phyloP scores from a whole-genome alignment of 169 alveolate genomes.

The Besnoitia besnoiti region DNA sequence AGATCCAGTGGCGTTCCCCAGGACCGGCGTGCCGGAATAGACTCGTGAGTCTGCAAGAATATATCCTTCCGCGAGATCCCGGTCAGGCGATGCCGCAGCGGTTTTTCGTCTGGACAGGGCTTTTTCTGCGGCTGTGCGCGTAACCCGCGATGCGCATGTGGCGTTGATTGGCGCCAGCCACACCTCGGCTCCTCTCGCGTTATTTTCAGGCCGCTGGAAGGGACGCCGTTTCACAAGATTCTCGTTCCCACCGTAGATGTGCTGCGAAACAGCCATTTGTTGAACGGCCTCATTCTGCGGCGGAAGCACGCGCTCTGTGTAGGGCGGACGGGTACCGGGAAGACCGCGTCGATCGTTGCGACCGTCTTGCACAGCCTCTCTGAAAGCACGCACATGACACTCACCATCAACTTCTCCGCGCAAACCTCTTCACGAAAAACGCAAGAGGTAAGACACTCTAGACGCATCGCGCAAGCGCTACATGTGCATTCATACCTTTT shows the following conservation, averaged over 20 bases:
- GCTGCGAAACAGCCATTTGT: slow-evolving; percentile 83
- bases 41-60: no score
- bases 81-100: no score
- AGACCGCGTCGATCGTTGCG: slow-evolving; percentile 89
- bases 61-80: no score
- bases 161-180: no score
- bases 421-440: slow-evolving; percentile 85
- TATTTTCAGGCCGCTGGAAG: slow-evolving; percentile 79
- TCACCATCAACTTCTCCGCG: slow-evolving; percentile 91
- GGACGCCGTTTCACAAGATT: slow-evolving; percentile 87
- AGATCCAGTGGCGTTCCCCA: no score
- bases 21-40: no score
- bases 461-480: no score
- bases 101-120: no score
- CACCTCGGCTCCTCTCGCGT: no score
- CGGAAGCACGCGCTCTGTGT: slow-evolving; percentile 84
- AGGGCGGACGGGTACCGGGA: slow-evolving; percentile 95
- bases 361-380: slow-evolving; percentile 77
- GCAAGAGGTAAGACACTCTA: slow-evolving; percentile 72
- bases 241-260: slow-evolving; percentile 94
- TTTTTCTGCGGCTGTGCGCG: no score
- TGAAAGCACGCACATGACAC: slow-evolving; percentile 78
- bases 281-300: slow-evolving; percentile 80
- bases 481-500: no score
- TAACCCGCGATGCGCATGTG: no score